These are phyloP conservation scores for Colletotrichum sp. DNA, from an alignment of 2,329 filamentous ascomycete genomes.

Conservation along the genomic window DNA sequence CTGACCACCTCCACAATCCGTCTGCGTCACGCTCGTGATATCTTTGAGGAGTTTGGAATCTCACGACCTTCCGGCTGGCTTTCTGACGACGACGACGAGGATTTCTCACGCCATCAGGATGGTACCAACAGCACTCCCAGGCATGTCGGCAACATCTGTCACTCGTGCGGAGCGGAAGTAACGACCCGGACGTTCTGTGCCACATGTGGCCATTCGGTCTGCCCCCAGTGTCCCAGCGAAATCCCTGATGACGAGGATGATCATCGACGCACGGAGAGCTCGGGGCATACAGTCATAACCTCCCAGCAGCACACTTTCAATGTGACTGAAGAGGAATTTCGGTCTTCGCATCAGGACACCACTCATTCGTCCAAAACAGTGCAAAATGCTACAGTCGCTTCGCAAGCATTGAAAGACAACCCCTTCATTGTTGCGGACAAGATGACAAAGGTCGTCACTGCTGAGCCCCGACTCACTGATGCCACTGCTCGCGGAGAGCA, in stretches of 20 bases:
- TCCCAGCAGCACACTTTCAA: not conserved
- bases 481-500: constrained; percentile 23
- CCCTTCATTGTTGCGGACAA: constrained; percentile 37
- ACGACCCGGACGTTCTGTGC: constrained; percentile 44
- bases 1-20: constrained; percentile 37
- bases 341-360: not conserved
- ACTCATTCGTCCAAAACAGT: not conserved
- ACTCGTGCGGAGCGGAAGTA: constrained; percentile 51
- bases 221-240: constrained; percentile 48
- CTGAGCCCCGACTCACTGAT: constrained; percentile 26
- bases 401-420: constrained; percentile 29
- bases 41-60: constrained; percentile 53
- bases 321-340: not conserved
- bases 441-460: constrained; percentile 21
- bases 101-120: constrained; percentile 27
- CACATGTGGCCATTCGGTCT: constrained; percentile 57
- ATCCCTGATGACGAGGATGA: constrained; percentile 25
- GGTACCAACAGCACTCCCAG: constrained; percentile 31
- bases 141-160: constrained; percentile 45
- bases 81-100: constrained; percentile 41
- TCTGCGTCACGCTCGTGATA: constrained; percentile 47
- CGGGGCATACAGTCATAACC: not conserved
- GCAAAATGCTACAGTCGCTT: not conserved
- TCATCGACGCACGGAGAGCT: not conserved
- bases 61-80: constrained; percentile 51